Percentiles rank a stretch among this genome's conserved stretches.
These are phyloP conservation scores for Jacaranda copaia DNA, from an alignment of 257 asterid genomes.

Conservation along the genomic window DNA sequence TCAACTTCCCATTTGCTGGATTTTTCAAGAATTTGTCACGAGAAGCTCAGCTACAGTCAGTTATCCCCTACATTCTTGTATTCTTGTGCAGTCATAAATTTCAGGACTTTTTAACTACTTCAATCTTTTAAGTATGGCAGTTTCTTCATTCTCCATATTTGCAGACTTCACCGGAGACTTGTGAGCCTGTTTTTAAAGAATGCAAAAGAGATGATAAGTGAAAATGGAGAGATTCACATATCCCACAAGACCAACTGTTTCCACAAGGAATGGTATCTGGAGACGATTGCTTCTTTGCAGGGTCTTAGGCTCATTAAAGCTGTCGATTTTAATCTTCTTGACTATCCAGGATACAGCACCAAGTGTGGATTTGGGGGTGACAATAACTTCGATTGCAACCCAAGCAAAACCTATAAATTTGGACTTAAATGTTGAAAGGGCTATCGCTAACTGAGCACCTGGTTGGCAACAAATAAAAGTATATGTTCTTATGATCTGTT, in stretches of 20 bases:
- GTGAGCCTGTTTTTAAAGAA: slow-evolving; percentile 49
- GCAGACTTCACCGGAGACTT: slow-evolving; percentile 42
- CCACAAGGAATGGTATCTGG: slow-evolving; percentile 38
- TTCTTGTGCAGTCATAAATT: too few species aligned
- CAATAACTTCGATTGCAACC: slow-evolving; percentile 43
- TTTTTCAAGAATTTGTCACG: slow-evolving; percentile 37
- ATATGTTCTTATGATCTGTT: too few species aligned
- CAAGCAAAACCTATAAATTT: slow-evolving; percentile 42
- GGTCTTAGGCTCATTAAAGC: slow-evolving; percentile 38
- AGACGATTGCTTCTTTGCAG: slow-evolving; percentile 21
- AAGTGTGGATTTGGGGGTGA: slow-evolving; percentile 52
- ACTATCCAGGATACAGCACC: slow-evolving; percentile 45
- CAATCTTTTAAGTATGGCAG: too few species aligned
- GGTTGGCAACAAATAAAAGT: too few species aligned
- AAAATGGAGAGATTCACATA: slow-evolving; percentile 50
- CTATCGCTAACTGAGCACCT: too few species aligned
- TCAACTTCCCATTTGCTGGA: slow-evolving; percentile 46
- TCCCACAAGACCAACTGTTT: slow-evolving; percentile 51
- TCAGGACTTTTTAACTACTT: too few species aligned
- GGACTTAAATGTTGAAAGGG: neutral
- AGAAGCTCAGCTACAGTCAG: slow-evolving; percentile 32
- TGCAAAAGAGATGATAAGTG: slow-evolving; percentile 42
- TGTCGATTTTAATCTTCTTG: slow-evolving; percentile 12
- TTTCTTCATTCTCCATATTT: neutral
- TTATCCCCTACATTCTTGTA: neutral